Base-by-base conservation (phyloP, 805 yeast species). In the Starmerella scarabaei region DNA sequence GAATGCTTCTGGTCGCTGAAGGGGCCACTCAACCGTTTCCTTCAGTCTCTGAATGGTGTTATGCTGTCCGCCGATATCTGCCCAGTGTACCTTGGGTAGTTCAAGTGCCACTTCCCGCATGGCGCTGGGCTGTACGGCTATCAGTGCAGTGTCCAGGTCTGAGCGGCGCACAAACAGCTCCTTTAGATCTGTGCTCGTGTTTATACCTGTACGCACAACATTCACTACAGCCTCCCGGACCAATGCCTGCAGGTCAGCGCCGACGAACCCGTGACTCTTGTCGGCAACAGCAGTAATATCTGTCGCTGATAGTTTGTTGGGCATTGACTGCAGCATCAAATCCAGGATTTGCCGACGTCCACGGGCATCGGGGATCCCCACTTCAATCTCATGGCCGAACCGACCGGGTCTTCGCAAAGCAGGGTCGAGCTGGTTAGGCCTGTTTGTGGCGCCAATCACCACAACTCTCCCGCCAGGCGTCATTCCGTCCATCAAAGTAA, bases 401-500 rank as follows among this genome's bases (percentile, higher is more conserved):
- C 94, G 65, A 3, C 94, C 94, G 1, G 93, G 93, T 53, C 94
- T 66, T 55, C 94, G 65, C 35, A 83, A 67, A 0, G 98, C 98
- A 1, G 98, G 96, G 60, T 91, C 98, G 14, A 91, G 80, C 0
- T 94, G 80, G 63, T 91, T 97, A 0, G 98, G 98, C 56, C 98
- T 68, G 60, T 91, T 91, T 0, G 98, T 91, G 1, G 98, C 98
- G 42, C 97, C 98, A 51, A 91, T 84, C 2, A 91, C 94, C 49
- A 91, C 88, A n/a, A 91, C 96, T 55, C 91, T 96, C 3, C 97
- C 97, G 57, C 96, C 74, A 49, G 84, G 84, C 56, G 85, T 96
- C 97, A 91, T 91, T 51, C 98, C 98, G 60, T 91, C 98, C 98
- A 91, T 91, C 36, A 91, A 63, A 0, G 93, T 82, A 41, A 83